Evolutionary conservation across 805 yeast genomes (phyloP).

Genomic region (Candida taoyuanica): DNA sequence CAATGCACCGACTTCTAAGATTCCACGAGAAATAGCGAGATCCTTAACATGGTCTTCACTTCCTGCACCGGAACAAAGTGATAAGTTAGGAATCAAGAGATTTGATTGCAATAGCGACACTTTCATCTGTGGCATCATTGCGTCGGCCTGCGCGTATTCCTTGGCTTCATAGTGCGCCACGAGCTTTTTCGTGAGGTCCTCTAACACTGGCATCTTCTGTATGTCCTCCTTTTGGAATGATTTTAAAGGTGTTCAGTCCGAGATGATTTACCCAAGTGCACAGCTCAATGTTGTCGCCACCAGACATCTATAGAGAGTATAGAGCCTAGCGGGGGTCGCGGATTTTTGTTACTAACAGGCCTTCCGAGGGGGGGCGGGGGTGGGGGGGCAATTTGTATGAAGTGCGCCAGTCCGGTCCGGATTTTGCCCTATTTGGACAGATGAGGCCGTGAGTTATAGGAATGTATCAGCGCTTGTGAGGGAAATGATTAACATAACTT

Average conservation of each 20-base stretch:
- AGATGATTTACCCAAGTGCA: too few species aligned
- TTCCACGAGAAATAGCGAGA: constrained; percentile 71
- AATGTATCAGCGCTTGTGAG: too few species aligned
- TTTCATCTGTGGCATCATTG: constrained; percentile 66
- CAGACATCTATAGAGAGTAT: too few species aligned
- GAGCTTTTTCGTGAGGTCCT: constrained; percentile 64
- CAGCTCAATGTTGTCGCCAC: too few species aligned
- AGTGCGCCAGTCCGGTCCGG: too few species aligned
- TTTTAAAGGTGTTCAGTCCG: too few species aligned
- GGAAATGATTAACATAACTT: too few species aligned
- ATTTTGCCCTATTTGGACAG: background rate
- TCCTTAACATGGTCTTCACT: constrained; percentile 48
- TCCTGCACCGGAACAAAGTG: constrained; percentile 34
- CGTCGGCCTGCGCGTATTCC: constrained; percentile 57
- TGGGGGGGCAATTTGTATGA: too few species aligned
- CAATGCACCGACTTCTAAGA: constrained; percentile 85
- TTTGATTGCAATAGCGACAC: constrained; percentile 74
- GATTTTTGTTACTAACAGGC: too few species aligned
- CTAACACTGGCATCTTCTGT: constrained; percentile 44
- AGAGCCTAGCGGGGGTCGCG: too few species aligned
- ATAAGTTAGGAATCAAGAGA: constrained; percentile 62
- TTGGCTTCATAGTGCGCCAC: constrained; percentile 58
- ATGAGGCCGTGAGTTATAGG: background rate
- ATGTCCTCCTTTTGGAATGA: background rate
- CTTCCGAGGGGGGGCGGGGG: too few species aligned